Evolutionary conservation across 1,139 yeast genomes (phyloP).

Genomic region (Taphrina betulina): DNA sequence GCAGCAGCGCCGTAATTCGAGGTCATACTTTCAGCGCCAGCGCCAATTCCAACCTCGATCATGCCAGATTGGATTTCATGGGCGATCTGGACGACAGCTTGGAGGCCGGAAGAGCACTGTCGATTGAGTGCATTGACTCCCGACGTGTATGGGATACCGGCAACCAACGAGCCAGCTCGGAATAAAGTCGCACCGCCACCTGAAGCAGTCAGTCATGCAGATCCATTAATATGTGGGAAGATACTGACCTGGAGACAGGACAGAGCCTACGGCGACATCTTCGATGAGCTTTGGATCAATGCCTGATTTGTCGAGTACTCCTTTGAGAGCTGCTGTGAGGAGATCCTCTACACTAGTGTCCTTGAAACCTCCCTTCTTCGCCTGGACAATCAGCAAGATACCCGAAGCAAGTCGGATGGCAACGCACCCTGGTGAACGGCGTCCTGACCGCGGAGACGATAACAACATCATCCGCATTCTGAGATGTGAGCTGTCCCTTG

Average conservation of each 20-base stretch:
- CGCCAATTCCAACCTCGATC: slow-evolving; percentile 85
- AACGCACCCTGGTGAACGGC: slow-evolving; percentile 55
- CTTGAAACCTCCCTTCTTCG: slow-evolving; percentile 77
- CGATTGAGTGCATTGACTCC: slow-evolving; percentile 88
- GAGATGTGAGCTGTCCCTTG: slow-evolving; percentile 21
- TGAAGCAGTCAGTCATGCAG: not conserved
- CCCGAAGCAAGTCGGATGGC: no score
- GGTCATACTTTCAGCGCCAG: slow-evolving; percentile 93
- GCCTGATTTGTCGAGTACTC: slow-evolving; percentile 50
- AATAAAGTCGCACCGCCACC: slow-evolving; percentile 47
- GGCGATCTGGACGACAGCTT: slow-evolving; percentile 86
- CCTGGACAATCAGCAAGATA: slow-evolving; percentile 48
- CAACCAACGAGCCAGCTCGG: slow-evolving; percentile 75
- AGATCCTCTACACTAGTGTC: slow-evolving; percentile 75
- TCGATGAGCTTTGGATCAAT: slow-evolving; percentile 68
- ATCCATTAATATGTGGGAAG: not conserved
- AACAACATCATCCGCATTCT: slow-evolving; percentile 72
- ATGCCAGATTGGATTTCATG: slow-evolving; percentile 84
- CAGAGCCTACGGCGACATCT: slow-evolving; percentile 86
- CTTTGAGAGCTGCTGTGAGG: slow-evolving; percentile 61
- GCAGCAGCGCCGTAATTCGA: slow-evolving; percentile 56
- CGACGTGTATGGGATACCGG: slow-evolving; percentile 66
- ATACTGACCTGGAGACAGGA: slow-evolving; percentile 52
- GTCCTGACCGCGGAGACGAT: slow-evolving; percentile 87
- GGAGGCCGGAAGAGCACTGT: slow-evolving; percentile 91